Percentiles rank a stretch among this genome's conserved stretches.
Conservation (phyloP, 2,329 filamentous ascomycete species). For the Balansia obtecta region DNA sequence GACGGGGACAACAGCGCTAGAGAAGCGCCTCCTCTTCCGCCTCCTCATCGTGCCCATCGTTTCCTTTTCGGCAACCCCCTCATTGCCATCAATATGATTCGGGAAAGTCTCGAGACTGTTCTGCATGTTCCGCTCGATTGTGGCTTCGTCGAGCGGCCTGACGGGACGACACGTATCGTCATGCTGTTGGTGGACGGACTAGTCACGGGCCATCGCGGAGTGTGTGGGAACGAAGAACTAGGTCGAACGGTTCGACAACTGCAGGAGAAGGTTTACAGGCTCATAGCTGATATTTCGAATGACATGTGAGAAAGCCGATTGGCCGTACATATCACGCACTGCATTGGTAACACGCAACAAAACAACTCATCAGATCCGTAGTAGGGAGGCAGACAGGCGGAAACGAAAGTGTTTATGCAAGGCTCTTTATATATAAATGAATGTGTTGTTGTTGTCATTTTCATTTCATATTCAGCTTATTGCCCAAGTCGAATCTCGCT, state of each 20-base stretch:
- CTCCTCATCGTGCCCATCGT: neutral
- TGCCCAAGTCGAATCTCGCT: no score
- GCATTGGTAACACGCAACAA: no score
- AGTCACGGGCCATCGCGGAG: neutral
- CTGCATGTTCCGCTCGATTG: slow-evolving; percentile 3
- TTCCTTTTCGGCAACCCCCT: slow-evolving; percentile 3
- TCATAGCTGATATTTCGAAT: neutral
- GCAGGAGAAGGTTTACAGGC: neutral
- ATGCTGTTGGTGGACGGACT: neutral
- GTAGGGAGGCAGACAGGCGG: no score
- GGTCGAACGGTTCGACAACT: neutral
- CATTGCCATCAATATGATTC: neutral
- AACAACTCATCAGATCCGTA: no score
- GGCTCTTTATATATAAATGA: no score
- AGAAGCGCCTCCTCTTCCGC: neutral
- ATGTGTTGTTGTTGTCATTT: no score
- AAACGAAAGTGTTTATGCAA: no score
- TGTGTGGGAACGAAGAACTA: neutral
- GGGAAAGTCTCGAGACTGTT: neutral
- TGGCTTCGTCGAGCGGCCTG: neutral
- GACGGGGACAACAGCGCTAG: neutral
- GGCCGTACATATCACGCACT: no score
- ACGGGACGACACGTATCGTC: slow-evolving; percentile 1
- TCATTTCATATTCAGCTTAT: no score
- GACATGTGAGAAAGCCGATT: neutral